These are phyloP conservation scores for Fusarium pseudonygamai DNA, from an alignment of 2,329 filamentous ascomycete species.

Conservation along the genomic window DNA sequence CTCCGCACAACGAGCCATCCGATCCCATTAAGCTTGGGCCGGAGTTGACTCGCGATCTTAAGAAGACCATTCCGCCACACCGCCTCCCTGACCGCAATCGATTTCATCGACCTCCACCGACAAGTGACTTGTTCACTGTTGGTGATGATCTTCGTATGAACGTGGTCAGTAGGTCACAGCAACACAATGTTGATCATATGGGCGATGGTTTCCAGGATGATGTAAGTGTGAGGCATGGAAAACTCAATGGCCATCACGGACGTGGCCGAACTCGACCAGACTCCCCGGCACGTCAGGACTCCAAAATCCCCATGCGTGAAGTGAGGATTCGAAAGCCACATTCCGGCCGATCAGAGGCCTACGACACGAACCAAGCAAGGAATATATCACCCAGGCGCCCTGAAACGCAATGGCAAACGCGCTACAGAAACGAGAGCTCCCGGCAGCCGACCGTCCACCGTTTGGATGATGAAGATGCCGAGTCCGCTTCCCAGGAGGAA, in stretches of 20 bases:
- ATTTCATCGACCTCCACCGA: slow-evolving; percentile 15
- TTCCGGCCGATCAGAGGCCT: slow-evolving; percentile 32
- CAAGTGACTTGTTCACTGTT: slow-evolving; percentile 40
- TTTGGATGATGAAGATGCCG: slow-evolving; percentile 38
- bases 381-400: slow-evolving; percentile 42
- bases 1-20: slow-evolving; percentile 47
- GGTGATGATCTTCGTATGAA: slow-evolving; percentile 52
- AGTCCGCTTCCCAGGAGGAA: slow-evolving; percentile 38
- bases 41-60: slow-evolving; percentile 40
- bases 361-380: slow-evolving; percentile 31
- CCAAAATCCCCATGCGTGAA: slow-evolving; percentile 54
- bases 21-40: slow-evolving; percentile 35
- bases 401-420: slow-evolving; percentile 32
- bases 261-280: slow-evolving; percentile 31
- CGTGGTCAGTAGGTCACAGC: slow-evolving; percentile 43
- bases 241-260: slow-evolving; percentile 26
- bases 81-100: slow-evolving; percentile 18
- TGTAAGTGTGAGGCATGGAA: slow-evolving; percentile 24
- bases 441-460: slow-evolving; percentile 32
- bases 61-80: slow-evolving; percentile 32
- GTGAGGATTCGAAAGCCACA: slow-evolving; percentile 43
- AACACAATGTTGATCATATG: slow-evolving; percentile 42
- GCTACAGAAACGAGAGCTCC: slow-evolving; percentile 23
- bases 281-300: slow-evolving; percentile 41
- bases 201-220: slow-evolving; percentile 48